These are phyloP conservation scores for Collybia mongolica DNA, from an alignment of 768 basidiomycete species.

Conservation along the genomic window DNA sequence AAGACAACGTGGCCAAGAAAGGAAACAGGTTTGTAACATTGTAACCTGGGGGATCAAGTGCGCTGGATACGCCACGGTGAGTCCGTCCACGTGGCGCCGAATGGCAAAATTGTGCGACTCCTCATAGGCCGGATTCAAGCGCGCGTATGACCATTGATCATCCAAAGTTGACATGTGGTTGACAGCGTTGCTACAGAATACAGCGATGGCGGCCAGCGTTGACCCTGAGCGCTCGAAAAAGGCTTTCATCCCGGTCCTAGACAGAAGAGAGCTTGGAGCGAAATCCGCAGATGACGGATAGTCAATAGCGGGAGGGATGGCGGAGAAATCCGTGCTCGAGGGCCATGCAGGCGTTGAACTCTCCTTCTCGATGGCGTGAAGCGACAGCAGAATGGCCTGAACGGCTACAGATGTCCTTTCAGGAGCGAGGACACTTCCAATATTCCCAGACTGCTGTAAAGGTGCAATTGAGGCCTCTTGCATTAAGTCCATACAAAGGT, in stretches of 20 bases:
- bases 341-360: slow-evolving; percentile 76
- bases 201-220: slow-evolving; percentile 55
- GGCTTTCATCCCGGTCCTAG: slow-evolving; percentile 68
- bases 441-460: slow-evolving; percentile 38
- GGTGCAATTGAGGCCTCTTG: slow-evolving; percentile 59
- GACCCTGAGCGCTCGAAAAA: slow-evolving; percentile 67
- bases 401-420: slow-evolving; percentile 76
- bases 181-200: slow-evolving; percentile 58
- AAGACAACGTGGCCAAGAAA: slow-evolving; percentile 82
- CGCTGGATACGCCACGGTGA: slow-evolving; percentile 64
- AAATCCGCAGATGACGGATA: slow-evolving; percentile 70
- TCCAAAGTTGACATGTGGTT: slow-evolving; percentile 84
- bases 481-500: slow-evolving; percentile 77
- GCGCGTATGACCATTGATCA: slow-evolving; percentile 73
- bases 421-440: slow-evolving; percentile 49
- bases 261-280: slow-evolving; percentile 50
- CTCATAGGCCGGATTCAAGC: slow-evolving; percentile 59
- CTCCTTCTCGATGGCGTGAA: slow-evolving; percentile 74
- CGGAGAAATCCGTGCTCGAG: slow-evolving; percentile 63
- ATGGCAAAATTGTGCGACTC: slow-evolving; percentile 69
- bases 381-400: slow-evolving; percentile 73
- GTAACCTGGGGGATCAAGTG: slow-evolving; percentile 60
- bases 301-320: slow-evolving; percentile 53
- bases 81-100: slow-evolving; percentile 64
- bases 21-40: slow-evolving; percentile 74